Percentiles rank a stretch among this genome's conserved stretches.
These are phyloP conservation scores for Candida chilensis DNA, from an alignment of 805 yeast genomes.

Conservation along the genomic window DNA sequence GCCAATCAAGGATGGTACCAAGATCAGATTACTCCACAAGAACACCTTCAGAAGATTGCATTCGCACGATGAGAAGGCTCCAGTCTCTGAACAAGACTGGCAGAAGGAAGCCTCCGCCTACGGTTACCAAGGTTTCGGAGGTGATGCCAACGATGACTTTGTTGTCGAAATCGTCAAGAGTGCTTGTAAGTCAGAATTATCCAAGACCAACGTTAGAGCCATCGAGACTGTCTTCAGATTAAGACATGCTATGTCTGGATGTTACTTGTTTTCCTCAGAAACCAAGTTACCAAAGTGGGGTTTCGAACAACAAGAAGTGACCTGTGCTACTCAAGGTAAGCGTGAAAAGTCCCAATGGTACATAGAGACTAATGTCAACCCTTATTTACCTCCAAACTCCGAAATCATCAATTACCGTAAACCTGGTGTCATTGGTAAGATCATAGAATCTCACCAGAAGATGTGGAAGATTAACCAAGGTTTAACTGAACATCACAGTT, in stretches of 20 bases:
- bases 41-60: conserved; percentile 60
- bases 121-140: conserved; percentile 68
- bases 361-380: conserved; percentile 59
- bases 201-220: conserved; percentile 50
- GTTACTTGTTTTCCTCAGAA: conserved; percentile 69
- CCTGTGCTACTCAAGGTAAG: conserved; percentile 66
- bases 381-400: conserved; percentile 29
- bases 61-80: conserved; percentile 77
- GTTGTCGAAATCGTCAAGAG: conserved; percentile 63
- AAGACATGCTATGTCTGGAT: conserved; percentile 73
- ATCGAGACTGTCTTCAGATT: conserved; percentile 64
- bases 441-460: conserved; percentile 54
- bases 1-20: conserved; percentile 59
- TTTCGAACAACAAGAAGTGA: conserved; percentile 76
- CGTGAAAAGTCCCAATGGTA: conserved; percentile 59
- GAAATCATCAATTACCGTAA: conserved; percentile 43
- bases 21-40: conserved; percentile 57
- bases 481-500: conserved; percentile 58
- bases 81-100: conserved; percentile 73
- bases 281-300: conserved; percentile 78
- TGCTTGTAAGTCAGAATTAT: too few relatives aligned
- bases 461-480: conserved; percentile 78
- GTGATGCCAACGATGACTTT: conserved; percentile 83
- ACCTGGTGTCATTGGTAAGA: conserved; percentile 47
- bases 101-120: conserved; percentile 75